Evolutionary conservation across 2,329 filamentous ascomycete species (phyloP), one percentile per base, ranked within the genome.

Genomic region (Trichoderma hamatum): DNA sequence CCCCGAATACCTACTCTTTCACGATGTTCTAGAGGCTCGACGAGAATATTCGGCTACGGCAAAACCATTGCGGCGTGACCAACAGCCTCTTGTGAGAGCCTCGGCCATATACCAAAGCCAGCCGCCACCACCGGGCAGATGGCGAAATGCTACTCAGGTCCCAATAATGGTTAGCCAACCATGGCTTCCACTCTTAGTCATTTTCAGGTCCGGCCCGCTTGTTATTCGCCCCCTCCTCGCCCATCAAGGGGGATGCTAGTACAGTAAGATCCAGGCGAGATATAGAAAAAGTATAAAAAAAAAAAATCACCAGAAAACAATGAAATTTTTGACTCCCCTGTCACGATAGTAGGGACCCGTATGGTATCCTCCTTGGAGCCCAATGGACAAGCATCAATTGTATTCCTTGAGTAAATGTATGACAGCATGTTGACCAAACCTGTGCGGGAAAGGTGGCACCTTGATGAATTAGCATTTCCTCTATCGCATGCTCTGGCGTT

Each of bases 151-250:
- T 54, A 60, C 49, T 68, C 55, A 61, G 49, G 32, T 34, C 32
- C 54, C 65, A 43, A 43, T 24, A 55, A 54, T 46, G 24, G 24
- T n/a, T 24, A 32, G 62, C 59, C 54, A 66, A 67, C 65, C 65
- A 67, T 61, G 61, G 30, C 54, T 56, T 36, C 54, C n/a, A 34
- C 30, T 52, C 36, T 55, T 46, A 63, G 54, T 51, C 62, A 51
- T 62, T 63, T 55, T 68, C 59, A 68, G 66, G 66, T 68, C 66
- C 66, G 51, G 66, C 58, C 66, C 56, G 58, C 58, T 62, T 26
- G 58, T 52, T 49, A 63, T 63, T 68, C 49, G 66, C 26, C 66
- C 39, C 56, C 58, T 43, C 54, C 28, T 36, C 19, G 54, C 36
- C 21, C 64, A 51, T 26, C 64, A 59, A 34, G 63, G 51, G 63